Evolutionary conservation across 805 yeast genomes (phyloP), one percentile per base, ranked within the genome.

Genomic region (Komagataella pastoris): DNA sequence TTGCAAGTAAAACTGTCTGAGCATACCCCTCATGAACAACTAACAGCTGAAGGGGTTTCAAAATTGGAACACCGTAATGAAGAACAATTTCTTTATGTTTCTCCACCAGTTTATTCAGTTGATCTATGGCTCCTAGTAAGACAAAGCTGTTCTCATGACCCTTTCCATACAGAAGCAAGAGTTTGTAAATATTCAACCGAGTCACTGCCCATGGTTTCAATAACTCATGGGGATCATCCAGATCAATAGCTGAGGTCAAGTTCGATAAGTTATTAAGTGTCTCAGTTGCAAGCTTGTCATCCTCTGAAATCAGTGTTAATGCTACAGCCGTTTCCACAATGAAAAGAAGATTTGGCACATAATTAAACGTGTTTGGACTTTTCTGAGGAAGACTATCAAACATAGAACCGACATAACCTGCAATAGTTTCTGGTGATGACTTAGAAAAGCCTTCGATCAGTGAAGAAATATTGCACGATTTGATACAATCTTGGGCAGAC

Each of bases 401-500:
- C 21, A 72, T 60, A 18, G 64, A 61, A 53, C 63, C 61, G 18
- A 69, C 71, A 45, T 69, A 53, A 3, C 36, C 47, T 51, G 61
- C 63, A 55, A 75, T 63, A 55, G 73, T 72, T 2, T 60, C 65
- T 2, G 53, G 58, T 53, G 50, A 66, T 59, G 61, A 63, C 49
- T 61, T 65, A 49, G 77, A 69, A 7, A 81, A 71, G 18, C 72
- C 72, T 49, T 74, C 75, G 54, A 88, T 74, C 1, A 88, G 68
- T 1, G 72, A 70, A 3, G 75, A 65, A 4, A 89, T 68, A 49
- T 77, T 76, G 55, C 93, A 80, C 0, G 91, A 79, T 50, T 78
- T 78, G 50, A 91, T 74, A 62, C 97, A 91, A 57, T 90, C 96
- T 47, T 84, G 68, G 0, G 97, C 85, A 4, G 88, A 82, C 12